Conservation (phyloP, 164 flowering plant species). For the Berberis vulgaris region DNA sequence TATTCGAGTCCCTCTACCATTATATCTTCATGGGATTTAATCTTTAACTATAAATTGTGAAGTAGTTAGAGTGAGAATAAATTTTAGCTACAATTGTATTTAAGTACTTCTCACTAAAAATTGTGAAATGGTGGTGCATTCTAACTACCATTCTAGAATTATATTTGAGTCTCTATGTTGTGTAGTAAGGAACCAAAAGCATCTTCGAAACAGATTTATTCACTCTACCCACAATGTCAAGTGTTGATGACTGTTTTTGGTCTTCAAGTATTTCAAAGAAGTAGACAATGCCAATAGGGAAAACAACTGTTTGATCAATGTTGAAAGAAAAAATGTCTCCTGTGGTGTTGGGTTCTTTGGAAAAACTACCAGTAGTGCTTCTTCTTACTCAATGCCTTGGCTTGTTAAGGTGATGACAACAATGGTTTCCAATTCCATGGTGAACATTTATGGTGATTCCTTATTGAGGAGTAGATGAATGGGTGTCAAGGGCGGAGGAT, state of each 20-base stretch:
- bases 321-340: conserved; percentile 30
- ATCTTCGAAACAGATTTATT: conserved; percentile 26
- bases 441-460: background rate
- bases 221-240: conserved; percentile 22
- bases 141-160: no score
- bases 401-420: conserved; percentile 13
- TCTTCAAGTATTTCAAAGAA: conserved; percentile 19
- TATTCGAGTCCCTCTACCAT: no score
- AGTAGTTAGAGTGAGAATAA: no score
- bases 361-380: conserved; percentile 23
- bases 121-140: no score
- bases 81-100: no score
- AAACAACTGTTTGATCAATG: conserved; percentile 35
- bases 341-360: conserved; percentile 26
- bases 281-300: conserved; percentile 36
- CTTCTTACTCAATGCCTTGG: conserved; percentile 26
- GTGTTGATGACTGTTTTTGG: conserved; percentile 3
- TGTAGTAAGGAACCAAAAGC: conserved; percentile 34
- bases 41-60: no score
- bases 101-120: no score
- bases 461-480: background rate
- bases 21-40: no score
- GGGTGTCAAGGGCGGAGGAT: background rate
- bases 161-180: conserved; percentile 38
- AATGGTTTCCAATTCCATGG: conserved; percentile 21